phyloP scores from a whole-genome alignment of 2,329 filamentous ascomycete species.

The Colletotrichum sp. region DNA sequence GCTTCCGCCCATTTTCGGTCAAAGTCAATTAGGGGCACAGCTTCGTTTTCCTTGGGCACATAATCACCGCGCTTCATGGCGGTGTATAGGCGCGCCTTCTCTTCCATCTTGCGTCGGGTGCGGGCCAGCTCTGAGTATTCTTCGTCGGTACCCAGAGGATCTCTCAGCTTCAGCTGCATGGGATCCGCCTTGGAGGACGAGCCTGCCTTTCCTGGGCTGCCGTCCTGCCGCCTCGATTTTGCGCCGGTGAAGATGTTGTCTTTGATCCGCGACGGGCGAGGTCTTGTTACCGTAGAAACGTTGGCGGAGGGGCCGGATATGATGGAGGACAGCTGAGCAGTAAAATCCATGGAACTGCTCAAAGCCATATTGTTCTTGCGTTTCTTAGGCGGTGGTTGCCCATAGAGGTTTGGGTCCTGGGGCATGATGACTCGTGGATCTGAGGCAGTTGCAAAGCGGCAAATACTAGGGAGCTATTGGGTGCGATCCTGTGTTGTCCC shows the following conservation, averaged over 20 bases:
- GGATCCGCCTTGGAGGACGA: constrained; percentile 34
- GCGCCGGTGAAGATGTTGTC: constrained; percentile 68
- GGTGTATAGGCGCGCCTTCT: constrained; percentile 87
- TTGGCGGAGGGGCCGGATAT: constrained; percentile 57
- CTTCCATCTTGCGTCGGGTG: constrained; percentile 82
- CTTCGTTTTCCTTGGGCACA: constrained; percentile 67
- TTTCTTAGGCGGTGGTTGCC: constrained; percentile 72
- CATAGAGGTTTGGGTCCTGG: constrained; percentile 77
- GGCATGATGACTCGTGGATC: constrained; percentile 46
- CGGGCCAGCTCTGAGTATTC: constrained; percentile 72
- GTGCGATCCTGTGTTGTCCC: background rate
- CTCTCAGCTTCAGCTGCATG: constrained; percentile 55
- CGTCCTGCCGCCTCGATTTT: constrained; percentile 42
- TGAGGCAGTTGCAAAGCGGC: background rate
- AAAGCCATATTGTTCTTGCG: constrained; percentile 72
- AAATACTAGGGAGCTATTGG: background rate
- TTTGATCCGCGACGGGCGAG: constrained; percentile 62
- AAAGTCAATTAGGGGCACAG: constrained; percentile 83
- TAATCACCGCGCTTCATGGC: constrained; percentile 91
- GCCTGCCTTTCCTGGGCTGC: constrained; percentile 48
- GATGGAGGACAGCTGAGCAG: constrained; percentile 83
- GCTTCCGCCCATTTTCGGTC: constrained; percentile 92
- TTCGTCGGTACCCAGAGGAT: constrained; percentile 59
- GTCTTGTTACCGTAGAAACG: constrained; percentile 47
- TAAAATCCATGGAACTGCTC: constrained; percentile 79